Percentiles rank a stretch among this genome's conserved stretches.
phyloP scores from a whole-genome alignment of 306 rosid genomes.

The Gillenia trifoliata region DNA sequence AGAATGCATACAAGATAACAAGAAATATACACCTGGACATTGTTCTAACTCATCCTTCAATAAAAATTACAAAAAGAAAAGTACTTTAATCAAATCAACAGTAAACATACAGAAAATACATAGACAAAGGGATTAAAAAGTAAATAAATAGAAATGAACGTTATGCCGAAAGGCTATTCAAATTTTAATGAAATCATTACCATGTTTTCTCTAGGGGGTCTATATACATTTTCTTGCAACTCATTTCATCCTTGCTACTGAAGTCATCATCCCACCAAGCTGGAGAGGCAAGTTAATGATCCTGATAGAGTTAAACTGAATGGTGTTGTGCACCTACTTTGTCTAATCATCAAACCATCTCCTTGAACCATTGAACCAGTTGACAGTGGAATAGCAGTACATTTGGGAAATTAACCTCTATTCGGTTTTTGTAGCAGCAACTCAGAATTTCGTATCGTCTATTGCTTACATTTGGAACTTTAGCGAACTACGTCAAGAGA shows the following conservation, averaged over 20 bases:
- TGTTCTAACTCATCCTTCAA: neutral
- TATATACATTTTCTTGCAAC: neutral
- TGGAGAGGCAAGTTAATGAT: neutral
- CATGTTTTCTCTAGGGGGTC: neutral
- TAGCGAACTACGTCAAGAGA: neutral
- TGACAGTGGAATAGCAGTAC: neutral
- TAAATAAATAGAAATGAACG: neutral
- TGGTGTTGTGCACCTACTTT: neutral
- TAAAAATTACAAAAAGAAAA: neutral
- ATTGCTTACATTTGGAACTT: neutral
- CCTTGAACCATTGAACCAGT: neutral
- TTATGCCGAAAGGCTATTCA: neutral
- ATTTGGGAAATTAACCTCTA: neutral
- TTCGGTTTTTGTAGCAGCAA: neutral
- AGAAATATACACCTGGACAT: neutral
- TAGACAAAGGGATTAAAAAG: neutral
- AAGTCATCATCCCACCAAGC: neutral
- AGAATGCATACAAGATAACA: neutral
- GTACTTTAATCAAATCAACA: neutral
- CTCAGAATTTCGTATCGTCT: neutral
- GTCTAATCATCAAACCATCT: neutral
- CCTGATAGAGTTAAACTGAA: neutral
- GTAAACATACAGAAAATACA: neutral
- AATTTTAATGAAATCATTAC: neutral
- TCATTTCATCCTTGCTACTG: neutral